Percentiles rank a stretch among this genome's conserved stretches.
These are phyloP conservation scores for Malus hybrid DNA, from an alignment of 331 rosid species.

Conservation along the genomic window DNA sequence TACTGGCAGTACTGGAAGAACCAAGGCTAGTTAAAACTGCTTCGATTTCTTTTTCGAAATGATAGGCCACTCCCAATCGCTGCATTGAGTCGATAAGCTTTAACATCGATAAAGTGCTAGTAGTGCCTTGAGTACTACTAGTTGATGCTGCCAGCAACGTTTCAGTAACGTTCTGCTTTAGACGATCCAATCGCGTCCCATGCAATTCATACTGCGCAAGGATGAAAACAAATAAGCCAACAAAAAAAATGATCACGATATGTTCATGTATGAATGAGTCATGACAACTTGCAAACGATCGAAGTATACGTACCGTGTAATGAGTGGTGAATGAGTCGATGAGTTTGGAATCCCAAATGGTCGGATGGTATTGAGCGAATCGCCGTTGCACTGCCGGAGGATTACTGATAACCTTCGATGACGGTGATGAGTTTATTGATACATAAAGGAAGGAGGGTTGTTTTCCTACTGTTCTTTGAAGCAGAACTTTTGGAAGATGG, in stretches of 20 bases:
- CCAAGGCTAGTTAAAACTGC: not conserved
- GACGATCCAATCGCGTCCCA: conserved; percentile 10
- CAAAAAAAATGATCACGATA: too few relatives aligned
- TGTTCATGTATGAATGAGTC: not conserved
- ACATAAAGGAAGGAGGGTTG: not conserved
- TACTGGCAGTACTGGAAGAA: not conserved
- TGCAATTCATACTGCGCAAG: conserved; percentile 23
- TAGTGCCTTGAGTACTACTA: not conserved
- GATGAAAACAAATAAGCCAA: not conserved
- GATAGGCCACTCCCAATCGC: conserved; percentile 26
- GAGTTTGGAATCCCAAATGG: conserved; percentile 16
- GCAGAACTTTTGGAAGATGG: not conserved
- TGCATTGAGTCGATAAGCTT: conserved; percentile 11
- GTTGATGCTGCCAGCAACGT: not conserved
- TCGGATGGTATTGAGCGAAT: conserved; percentile 29
- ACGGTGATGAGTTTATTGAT: not conserved
- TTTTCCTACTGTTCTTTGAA: not conserved
- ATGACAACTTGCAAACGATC: not conserved
- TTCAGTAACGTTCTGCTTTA: not conserved
- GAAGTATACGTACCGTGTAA: not conserved
- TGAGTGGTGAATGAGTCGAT: conserved; percentile 18
- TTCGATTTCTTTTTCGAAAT: conserved; percentile 26
- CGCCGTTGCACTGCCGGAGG: conserved; percentile 2
- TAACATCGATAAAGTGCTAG: not conserved
- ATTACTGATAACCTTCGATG: not conserved